Conservation (phyloP, 495 filamentous ascomycete species). For the Talaromyces ruber region DNA sequence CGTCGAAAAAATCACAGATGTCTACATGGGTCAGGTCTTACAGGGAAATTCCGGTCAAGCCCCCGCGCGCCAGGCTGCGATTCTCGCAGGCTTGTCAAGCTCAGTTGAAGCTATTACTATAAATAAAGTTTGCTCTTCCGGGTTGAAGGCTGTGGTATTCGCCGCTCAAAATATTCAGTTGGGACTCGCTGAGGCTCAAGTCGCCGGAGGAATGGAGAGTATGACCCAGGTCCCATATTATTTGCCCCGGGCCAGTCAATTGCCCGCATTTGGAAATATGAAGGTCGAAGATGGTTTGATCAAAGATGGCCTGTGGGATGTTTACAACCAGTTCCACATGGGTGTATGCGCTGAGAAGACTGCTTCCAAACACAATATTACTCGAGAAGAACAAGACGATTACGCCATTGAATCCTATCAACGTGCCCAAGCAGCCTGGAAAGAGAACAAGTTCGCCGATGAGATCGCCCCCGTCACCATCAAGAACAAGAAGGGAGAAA, state of each 20-base stretch:
- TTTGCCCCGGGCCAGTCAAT: slow-evolving; percentile 61
- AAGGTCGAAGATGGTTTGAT: slow-evolving; percentile 85
- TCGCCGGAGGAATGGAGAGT: slow-evolving; percentile 96
- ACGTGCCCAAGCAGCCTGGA: slow-evolving; percentile 87
- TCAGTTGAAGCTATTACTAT: slow-evolving; percentile 80
- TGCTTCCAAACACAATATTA: slow-evolving; percentile 75
- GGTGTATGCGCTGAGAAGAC: slow-evolving; percentile 95
- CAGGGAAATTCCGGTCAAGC: slow-evolving; percentile 78
- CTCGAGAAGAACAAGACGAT: slow-evolving; percentile 76
- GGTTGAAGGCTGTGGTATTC: slow-evolving; percentile 81
- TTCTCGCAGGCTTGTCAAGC: slow-evolving; percentile 75
- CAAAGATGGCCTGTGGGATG: slow-evolving; percentile 93
- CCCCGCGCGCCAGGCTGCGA: slow-evolving; percentile 81
- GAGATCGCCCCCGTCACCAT: slow-evolving; percentile 85
- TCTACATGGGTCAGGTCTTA: slow-evolving; percentile 98
- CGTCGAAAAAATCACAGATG: slow-evolving; percentile 66
- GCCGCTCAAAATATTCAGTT: slow-evolving; percentile 93
- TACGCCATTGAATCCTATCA: slow-evolving; percentile 86
- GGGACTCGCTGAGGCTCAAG: slow-evolving; percentile 73
- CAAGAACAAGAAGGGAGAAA: slow-evolving; percentile 73
- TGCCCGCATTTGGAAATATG: slow-evolving; percentile 78
- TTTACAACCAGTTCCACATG: slow-evolving; percentile 96
- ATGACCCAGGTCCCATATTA: slow-evolving; percentile 95
- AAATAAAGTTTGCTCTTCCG: slow-evolving; percentile 96
- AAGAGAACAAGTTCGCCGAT: slow-evolving; percentile 65